Conservation (phyloP, 768 basidiomycete species). For the Leccinum longicurvipes region DNA sequence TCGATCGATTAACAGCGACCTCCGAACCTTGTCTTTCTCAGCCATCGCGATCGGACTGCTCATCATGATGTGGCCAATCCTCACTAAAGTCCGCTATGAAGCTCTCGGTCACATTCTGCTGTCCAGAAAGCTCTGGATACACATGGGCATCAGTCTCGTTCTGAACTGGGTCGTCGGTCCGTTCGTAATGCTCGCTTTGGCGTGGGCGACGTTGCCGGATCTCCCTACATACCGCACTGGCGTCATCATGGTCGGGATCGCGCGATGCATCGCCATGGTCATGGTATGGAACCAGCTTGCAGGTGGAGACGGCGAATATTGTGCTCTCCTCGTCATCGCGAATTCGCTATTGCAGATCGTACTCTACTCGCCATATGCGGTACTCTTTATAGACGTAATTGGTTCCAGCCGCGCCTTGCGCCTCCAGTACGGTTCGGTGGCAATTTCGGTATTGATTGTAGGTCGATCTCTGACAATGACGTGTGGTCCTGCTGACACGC, state of each 20-base stretch:
- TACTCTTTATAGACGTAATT: slow-evolving; percentile 73
- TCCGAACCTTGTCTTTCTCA: slow-evolving; percentile 23
- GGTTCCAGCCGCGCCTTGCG: slow-evolving; percentile 41
- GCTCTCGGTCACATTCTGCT: slow-evolving; percentile 54
- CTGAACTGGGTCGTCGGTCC: slow-evolving; percentile 84
- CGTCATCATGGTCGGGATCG: slow-evolving; percentile 72
- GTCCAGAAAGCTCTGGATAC: slow-evolving; percentile 55
- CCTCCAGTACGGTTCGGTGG: slow-evolving; percentile 56
- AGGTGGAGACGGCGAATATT: slow-evolving; percentile 64
- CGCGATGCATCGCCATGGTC: slow-evolving; percentile 54
- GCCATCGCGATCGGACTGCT: slow-evolving; percentile 81
- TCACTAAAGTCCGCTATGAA: slow-evolving; percentile 78
- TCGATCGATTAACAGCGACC: background rate
- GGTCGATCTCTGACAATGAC: slow-evolving; percentile 26
- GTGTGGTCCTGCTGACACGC: background rate
- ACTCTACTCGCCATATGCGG: slow-evolving; percentile 62
- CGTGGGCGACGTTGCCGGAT: slow-evolving; percentile 85
- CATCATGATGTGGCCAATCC: slow-evolving; percentile 86
- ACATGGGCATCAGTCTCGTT: slow-evolving; percentile 62
- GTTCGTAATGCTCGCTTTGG: slow-evolving; percentile 78
- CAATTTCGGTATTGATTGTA: slow-evolving; percentile 69
- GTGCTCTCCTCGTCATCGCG: slow-evolving; percentile 75
- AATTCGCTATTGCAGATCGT: slow-evolving; percentile 79
- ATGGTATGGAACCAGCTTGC: slow-evolving; percentile 82
- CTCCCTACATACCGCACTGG: slow-evolving; percentile 71